Evolutionary conservation across 495 filamentous ascomycete genomes (phyloP), one percentile per base, ranked within the genome.

Genomic region (Astrocystis sublimbata): DNA sequence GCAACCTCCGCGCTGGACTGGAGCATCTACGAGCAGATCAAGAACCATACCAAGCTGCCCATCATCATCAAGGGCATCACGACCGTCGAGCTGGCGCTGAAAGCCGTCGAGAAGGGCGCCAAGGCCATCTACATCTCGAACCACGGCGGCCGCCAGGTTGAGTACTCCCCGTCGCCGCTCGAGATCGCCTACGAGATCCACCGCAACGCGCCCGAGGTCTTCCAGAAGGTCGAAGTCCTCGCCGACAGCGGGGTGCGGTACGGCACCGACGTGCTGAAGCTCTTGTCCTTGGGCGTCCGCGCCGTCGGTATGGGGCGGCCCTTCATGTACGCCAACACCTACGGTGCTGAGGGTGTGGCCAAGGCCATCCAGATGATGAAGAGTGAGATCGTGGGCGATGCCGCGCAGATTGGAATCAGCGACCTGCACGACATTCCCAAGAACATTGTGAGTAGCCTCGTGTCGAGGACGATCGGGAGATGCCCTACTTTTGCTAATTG

Each of bases 361-460:
- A 78, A 86, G 75, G 74, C 71, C 30, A 66, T 76, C 54, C 72
- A 78, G 6, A 84, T 89, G 23, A 73, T 91, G 63, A 81, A 81
- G 70, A 86, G 89, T 63, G 88, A 90, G 68, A 70, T 90, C 8
- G 85, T n/a, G n/a, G n/a, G n/a, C n/a, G n/a, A n/a, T n/a, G n/a
- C n/a, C n/a, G n/a, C n/a, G n/a, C n/a, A n/a, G n/a, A n/a, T n/a
- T n/a, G n/a, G n/a, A n/a, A n/a, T n/a, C n/a, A n/a, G n/a, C n/a
- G n/a, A n/a, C n/a, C n/a, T n/a, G n/a, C n/a, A n/a, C n/a, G n/a
- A n/a, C n/a, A n/a, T n/a, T n/a, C n/a, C n/a, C n/a, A n/a, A n/a
- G n/a, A n/a, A n/a, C n/a, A n/a, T n/a, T n/a, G n/a, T n/a, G n/a
- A n/a, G n/a, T n/a, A n/a, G n/a, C n/a, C n/a, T n/a, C n/a, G n/a